Evolutionary conservation across 2,329 filamentous ascomycete genomes (phyloP).

Genomic region (Pseudopyrenochaeta lycopersici): DNA sequence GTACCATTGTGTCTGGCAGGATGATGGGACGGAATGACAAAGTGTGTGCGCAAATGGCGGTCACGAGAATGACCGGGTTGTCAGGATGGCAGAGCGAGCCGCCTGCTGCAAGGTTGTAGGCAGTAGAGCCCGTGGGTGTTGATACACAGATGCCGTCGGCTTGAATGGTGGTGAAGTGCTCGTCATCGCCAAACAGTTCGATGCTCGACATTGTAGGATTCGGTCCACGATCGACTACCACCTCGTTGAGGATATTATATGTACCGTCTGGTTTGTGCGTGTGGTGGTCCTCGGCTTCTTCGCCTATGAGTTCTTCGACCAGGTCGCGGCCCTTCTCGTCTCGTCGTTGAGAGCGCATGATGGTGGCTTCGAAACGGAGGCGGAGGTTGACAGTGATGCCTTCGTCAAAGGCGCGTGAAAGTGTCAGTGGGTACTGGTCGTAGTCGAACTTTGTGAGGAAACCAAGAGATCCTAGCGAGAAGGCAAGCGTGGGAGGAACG

Average conservation of each 20-base stretch:
- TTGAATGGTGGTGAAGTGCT: slow-evolving; percentile 92
- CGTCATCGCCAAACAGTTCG: slow-evolving; percentile 92
- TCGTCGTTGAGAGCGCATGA: slow-evolving; percentile 78
- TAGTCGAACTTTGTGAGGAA: slow-evolving; percentile 98
- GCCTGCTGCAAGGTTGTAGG: slow-evolving; percentile 95
- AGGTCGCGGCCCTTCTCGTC: slow-evolving; percentile 57
- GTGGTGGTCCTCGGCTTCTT: slow-evolving; percentile 81
- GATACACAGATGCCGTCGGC: slow-evolving; percentile 94
- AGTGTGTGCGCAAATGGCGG: slow-evolving; percentile 93
- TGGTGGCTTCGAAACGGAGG: slow-evolving; percentile 88
- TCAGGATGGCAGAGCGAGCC: slow-evolving; percentile 95
- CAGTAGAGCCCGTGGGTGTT: slow-evolving; percentile 92
- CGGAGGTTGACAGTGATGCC: slow-evolving; percentile 90
- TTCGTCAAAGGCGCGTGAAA: slow-evolving; percentile 77
- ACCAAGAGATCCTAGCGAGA: slow-evolving; percentile 88
- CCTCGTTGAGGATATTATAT: slow-evolving; percentile 92
- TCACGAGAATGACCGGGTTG: slow-evolving; percentile 94
- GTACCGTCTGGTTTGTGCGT: slow-evolving; percentile 87
- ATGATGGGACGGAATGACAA: slow-evolving; percentile 97
- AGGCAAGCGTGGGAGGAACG: slow-evolving; percentile 91
- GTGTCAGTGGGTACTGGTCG: slow-evolving; percentile 72
- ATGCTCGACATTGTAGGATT: slow-evolving; percentile 93
- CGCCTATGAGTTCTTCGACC: slow-evolving; percentile 88
- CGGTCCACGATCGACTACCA: slow-evolving; percentile 94
- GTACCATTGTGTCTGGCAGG: slow-evolving; percentile 92